A percentile compares a stretch with the other conserved stretches of the same genome.
These are phyloP conservation scores for Rhizopus arrhizus DNA, from an alignment of 371 early-diverging fungal genomes.

Conservation along the genomic window DNA sequence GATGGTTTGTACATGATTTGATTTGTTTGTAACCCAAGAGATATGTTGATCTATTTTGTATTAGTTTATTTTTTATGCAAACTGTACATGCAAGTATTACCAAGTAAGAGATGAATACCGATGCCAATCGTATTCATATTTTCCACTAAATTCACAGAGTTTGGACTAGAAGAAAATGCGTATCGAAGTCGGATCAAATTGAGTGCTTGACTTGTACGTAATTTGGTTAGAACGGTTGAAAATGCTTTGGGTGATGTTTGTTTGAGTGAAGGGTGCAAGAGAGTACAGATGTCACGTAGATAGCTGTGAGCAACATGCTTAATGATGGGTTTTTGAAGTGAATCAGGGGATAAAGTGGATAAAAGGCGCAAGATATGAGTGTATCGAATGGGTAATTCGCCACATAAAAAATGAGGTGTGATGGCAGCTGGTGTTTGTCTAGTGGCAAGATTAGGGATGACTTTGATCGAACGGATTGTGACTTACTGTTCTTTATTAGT, in stretches of 20 bases:
- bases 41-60: conserved; percentile 57
- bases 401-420: conserved; percentile 64
- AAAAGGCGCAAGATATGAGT: conserved; percentile 62
- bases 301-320: conserved; percentile 47
- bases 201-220: conserved; percentile 42
- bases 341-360: conserved; percentile 44
- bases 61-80: background rate
- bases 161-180: conserved; percentile 31
- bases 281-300: conserved; percentile 45
- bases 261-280: conserved; percentile 43
- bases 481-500: conserved; percentile 1
- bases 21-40: conserved; percentile 55
- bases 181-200: conserved; percentile 48
- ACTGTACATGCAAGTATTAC: conserved; percentile 20
- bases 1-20: conserved; percentile 62
- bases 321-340: conserved; percentile 39
- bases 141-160: conserved; percentile 34
- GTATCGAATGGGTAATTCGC: conserved; percentile 71
- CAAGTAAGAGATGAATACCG: conserved; percentile 64
- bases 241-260: conserved; percentile 47
- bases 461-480: background rate
- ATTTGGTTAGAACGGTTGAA: conserved; percentile 36
- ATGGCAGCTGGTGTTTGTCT: conserved; percentile 39
- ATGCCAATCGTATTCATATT: conserved; percentile 56
- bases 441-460: conserved; percentile 2